Base-by-base conservation (phyloP, 2,329 filamentous ascomycete genomes). In the Sclerotinia nivalis region DNA sequence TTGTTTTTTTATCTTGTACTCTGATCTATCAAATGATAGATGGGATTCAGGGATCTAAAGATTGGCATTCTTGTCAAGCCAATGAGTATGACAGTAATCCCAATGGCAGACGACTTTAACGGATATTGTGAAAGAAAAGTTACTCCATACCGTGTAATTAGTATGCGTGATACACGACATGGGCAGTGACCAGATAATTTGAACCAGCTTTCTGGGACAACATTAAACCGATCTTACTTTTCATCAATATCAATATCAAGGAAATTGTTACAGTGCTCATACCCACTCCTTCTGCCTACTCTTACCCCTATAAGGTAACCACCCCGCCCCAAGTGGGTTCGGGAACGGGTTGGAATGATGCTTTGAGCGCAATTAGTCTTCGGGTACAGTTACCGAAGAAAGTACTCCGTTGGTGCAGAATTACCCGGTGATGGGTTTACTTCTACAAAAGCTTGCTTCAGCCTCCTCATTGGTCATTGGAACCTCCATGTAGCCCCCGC, bases 161-260 rank as follows among this genome's bases (percentile, higher is more conserved):
- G 45, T 25, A 25, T 52, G 37, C 22, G 20, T 37, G 60, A 20
- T 37, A 40, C 60, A 40, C 28, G 34, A 40, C 60, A 40, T 52
- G 47, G n/a, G 60, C 28, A 25, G 15, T 25, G 22, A 50, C 31
- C 45, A 31, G 31, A 64, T 40, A 34, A 25, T 52, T 50, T 22
- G 60, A 31, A 50, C 60, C 45, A 31, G n/a, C 8, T 50, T 64
- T 50, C 22, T 50, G 60, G 45, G 45, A 52, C 22, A 52, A 52
- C 47, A 37, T 40, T 40, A 20, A n/a, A 52, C 61, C 45, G 47
- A 65, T 40, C 47, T 65, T 52, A 52, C 47, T 40, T 40, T 64
- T 40, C 25, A 37, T 64, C 47, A 64, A 28, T 12, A 15, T 15
- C 12, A 43, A 43, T 64, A 40, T 40, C 28, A 34, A 9, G 61